A percentile compares a stretch with the other conserved stretches of the same genome.
These are phyloP conservation scores for Aspergillus bertholletiae DNA, from an alignment of 495 filamentous ascomycete genomes.

Conservation along the genomic window DNA sequence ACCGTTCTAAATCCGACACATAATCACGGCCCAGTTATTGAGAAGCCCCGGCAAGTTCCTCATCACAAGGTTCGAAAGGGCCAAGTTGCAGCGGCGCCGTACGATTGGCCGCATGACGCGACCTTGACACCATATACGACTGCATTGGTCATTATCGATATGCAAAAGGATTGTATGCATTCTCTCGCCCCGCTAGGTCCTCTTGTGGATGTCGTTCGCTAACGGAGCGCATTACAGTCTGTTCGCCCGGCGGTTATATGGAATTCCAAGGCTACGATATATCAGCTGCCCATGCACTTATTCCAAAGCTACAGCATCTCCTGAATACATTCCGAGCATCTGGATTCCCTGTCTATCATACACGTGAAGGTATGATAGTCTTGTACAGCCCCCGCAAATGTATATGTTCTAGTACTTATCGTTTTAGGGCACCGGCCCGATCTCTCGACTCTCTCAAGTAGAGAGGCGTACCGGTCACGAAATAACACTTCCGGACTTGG, in stretches of 20 bases:
- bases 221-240: constrained; percentile 39
- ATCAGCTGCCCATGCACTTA: constrained; percentile 45
- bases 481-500: constrained; percentile 53
- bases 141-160: constrained; percentile 66
- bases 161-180: constrained; percentile 66
- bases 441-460: constrained; percentile 54
- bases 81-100: constrained; percentile 49
- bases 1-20: constrained; percentile 42
- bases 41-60: constrained; percentile 37
- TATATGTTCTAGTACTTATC: not conserved
- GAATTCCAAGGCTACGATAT: constrained; percentile 58
- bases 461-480: constrained; percentile 51
- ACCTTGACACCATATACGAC: constrained; percentile 55
- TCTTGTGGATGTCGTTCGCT: not conserved
- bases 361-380: constrained; percentile 51
- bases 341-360: constrained; percentile 63
- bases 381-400: no score
- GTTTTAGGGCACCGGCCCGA: constrained; percentile 56
- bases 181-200: not conserved
- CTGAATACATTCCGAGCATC: constrained; percentile 54
- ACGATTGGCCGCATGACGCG: constrained; percentile 62
- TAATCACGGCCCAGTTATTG: constrained; percentile 43
- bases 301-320: constrained; percentile 52
- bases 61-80: constrained; percentile 46
- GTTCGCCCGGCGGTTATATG: constrained; percentile 56